Percentiles rank a stretch among this genome's conserved stretches.
Evolutionary conservation across 2,329 filamentous ascomycete genomes (phyloP).

Genomic region (Cladophialophora immunda): DNA sequence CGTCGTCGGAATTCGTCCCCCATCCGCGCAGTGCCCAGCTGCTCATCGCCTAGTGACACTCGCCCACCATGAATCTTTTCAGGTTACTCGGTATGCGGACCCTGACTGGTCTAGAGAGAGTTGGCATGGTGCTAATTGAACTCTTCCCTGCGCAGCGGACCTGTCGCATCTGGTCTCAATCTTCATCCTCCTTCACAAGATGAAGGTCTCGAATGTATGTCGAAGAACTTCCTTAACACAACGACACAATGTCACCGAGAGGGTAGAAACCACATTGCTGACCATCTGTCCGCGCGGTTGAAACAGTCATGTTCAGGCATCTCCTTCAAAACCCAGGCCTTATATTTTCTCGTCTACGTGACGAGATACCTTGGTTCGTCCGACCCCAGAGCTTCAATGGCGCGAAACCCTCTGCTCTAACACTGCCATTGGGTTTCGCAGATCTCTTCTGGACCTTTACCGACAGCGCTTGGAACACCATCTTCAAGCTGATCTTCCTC

Average conservation of each 20-base stretch:
- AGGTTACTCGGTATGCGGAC: slow-evolving; percentile 66
- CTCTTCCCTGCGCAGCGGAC: slow-evolving; percentile 70
- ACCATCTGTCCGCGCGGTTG: not conserved
- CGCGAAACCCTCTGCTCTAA: slow-evolving; percentile 20
- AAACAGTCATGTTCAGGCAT: slow-evolving; percentile 90
- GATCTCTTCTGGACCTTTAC: slow-evolving; percentile 89
- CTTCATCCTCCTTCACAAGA: slow-evolving; percentile 94
- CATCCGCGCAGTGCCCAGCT: slow-evolving; percentile 31
- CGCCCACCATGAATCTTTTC: slow-evolving; percentile 72
- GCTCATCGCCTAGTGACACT: slow-evolving; percentile 12
- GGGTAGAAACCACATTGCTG: not conserved
- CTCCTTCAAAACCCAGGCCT: slow-evolving; percentile 97
- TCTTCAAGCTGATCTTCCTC: slow-evolving; percentile 97
- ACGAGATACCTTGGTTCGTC: slow-evolving; percentile 84
- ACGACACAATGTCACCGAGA: not conserved
- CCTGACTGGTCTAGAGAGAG: slow-evolving; percentile 36
- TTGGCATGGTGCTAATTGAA: slow-evolving; percentile 6
- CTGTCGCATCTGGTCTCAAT: slow-evolving; percentile 95
- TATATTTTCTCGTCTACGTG: slow-evolving; percentile 93
- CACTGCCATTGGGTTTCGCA: slow-evolving; percentile 46
- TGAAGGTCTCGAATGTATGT: slow-evolving; percentile 84
- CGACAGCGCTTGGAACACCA: slow-evolving; percentile 84
- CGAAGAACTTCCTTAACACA: slow-evolving; percentile 44
- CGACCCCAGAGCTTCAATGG: not conserved
- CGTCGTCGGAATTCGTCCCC: not conserved